Conservation (phyloP, 2,329 filamentous ascomycete genomes). For the Venturiaceae sp. region DNA sequence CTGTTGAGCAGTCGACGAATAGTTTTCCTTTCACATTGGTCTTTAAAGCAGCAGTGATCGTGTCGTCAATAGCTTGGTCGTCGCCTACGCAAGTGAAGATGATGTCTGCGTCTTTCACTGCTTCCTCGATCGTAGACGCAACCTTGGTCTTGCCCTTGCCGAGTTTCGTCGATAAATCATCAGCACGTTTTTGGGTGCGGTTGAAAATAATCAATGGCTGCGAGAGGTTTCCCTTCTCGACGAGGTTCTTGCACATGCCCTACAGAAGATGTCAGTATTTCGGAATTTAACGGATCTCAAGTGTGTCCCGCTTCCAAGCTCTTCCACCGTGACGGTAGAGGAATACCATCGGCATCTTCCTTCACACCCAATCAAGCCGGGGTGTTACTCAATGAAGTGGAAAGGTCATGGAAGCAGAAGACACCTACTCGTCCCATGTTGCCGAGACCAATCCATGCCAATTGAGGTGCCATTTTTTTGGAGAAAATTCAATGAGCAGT, state of each 20-base stretch:
- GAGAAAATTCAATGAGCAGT: neutral
- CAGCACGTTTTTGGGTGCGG: constrained; percentile 57
- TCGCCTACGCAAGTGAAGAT: constrained; percentile 77
- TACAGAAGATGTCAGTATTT: constrained; percentile 22
- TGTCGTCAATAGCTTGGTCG: constrained; percentile 60
- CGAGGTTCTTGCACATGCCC: constrained; percentile 80
- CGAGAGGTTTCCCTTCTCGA: constrained; percentile 63
- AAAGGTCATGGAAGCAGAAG: neutral
- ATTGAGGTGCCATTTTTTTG: constrained; percentile 33
- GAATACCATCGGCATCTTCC: no score
- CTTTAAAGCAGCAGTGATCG: constrained; percentile 48
- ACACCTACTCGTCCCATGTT: constrained; percentile 74
- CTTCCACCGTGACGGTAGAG: neutral
- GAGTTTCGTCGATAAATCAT: constrained; percentile 53
- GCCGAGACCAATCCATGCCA: constrained; percentile 75
- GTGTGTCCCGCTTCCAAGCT: neutral
- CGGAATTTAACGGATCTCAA: neutral
- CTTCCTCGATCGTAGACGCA: constrained; percentile 53
- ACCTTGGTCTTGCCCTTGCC: constrained; percentile 53
- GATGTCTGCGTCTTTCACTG: constrained; percentile 59
- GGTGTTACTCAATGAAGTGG: neutral
- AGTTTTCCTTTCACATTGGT: constrained; percentile 58
- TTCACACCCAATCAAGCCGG: no score
- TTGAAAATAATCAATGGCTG: constrained; percentile 73
- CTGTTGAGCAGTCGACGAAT: constrained; percentile 79